Conservation (phyloP, 2,329 filamentous ascomycete genomes). For the Trichoderma semiorbis region DNA sequence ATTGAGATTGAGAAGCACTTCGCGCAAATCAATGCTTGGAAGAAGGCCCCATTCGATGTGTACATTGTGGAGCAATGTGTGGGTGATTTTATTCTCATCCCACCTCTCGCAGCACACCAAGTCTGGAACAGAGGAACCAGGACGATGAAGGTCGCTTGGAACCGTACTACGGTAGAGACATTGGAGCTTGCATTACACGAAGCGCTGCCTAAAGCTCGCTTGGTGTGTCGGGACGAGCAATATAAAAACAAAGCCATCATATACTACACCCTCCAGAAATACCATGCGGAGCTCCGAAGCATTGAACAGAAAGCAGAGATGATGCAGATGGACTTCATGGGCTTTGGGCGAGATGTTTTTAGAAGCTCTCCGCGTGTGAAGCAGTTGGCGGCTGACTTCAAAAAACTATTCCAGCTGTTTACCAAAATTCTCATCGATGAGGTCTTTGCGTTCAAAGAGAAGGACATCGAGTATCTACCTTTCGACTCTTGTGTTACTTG, state of each 20-base stretch:
- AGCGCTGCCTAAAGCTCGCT: slow-evolving; percentile 79
- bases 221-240: slow-evolving; percentile 95
- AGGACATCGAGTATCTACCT: slow-evolving; percentile 67
- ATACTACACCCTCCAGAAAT: slow-evolving; percentile 81
- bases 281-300: slow-evolving; percentile 58
- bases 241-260: slow-evolving; percentile 98
- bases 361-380: slow-evolving; percentile 48
- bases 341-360: slow-evolving; percentile 46
- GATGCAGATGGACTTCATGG: slow-evolving; percentile 44
- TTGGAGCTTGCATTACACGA: slow-evolving; percentile 81
- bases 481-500: slow-evolving; percentile 93
- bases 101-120: slow-evolving; percentile 89
- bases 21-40: slow-evolving; percentile 93
- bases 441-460: slow-evolving; percentile 73
- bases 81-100: slow-evolving; percentile 91
- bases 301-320: slow-evolving; percentile 49
- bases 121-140: slow-evolving; percentile 97
- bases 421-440: slow-evolving; percentile 79
- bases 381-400: slow-evolving; percentile 80
- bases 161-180: slow-evolving; percentile 88
- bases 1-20: slow-evolving; percentile 97
- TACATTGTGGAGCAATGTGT: slow-evolving; percentile 88
- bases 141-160: slow-evolving; percentile 98
- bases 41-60: slow-evolving; percentile 86
- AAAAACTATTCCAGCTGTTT: slow-evolving; percentile 72